Percentiles rank a stretch among this genome's conserved stretches.
These are phyloP conservation scores for Solanum medicagineum DNA, from an alignment of 257 asterid genomes.

Conservation along the genomic window DNA sequence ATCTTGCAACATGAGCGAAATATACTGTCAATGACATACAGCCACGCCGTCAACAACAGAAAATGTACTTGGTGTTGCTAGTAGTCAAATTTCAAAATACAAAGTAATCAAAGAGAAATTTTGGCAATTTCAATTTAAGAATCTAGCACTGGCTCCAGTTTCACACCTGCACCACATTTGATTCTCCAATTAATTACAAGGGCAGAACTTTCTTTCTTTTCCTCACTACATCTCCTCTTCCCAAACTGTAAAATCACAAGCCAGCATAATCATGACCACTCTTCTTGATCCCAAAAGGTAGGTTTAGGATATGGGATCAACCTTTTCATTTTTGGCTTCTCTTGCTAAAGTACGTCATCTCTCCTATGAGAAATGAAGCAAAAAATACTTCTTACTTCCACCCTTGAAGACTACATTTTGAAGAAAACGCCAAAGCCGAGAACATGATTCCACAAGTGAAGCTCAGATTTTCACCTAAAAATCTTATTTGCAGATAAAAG, in stretches of 20 bases:
- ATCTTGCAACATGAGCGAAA: no score
- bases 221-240: neutral
- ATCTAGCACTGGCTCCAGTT: neutral
- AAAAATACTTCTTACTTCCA: neutral
- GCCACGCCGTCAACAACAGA: neutral
- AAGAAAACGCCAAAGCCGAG: neutral
- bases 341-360: neutral
- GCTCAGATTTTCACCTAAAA: neutral
- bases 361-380: neutral
- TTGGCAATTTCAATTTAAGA: neutral
- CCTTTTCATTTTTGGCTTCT: neutral
- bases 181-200: neutral
- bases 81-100: neutral
- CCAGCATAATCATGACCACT: neutral
- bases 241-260: neutral
- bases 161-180: neutral
- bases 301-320: neutral
- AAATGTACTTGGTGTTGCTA: neutral
- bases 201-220: neutral
- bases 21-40: neutral
- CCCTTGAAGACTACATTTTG: neutral
- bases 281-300: neutral
- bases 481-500: neutral
- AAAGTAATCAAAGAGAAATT: neutral
- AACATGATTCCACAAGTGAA: neutral